Evolutionary conservation across 768 basidiomycete genomes (phyloP).

Genomic region (Suillus variegatus): DNA sequence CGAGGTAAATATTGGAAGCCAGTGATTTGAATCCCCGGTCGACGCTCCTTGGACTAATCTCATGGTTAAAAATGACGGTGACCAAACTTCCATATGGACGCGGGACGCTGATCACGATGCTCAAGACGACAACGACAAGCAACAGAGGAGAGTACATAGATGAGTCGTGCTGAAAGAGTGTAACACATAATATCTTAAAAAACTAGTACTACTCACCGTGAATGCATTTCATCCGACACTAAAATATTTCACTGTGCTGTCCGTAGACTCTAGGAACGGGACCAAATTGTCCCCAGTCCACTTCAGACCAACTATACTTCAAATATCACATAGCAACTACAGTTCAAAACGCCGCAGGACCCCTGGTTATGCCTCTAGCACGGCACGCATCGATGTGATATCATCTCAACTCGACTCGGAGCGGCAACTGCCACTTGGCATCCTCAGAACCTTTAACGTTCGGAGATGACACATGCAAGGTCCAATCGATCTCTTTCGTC

Average conservation of each 20-base stretch:
- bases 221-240: background rate
- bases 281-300: background rate
- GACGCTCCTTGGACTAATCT: background rate
- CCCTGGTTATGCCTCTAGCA: too few relatives aligned
- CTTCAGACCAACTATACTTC: background rate
- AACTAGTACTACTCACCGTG: background rate
- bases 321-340: background rate
- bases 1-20: background rate
- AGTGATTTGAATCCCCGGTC: background rate
- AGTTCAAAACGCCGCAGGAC: background rate
- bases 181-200: background rate
- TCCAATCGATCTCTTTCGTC: slow-evolving; percentile 14
- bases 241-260: background rate
- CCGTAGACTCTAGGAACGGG: background rate
- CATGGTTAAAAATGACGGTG: background rate
- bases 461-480: slow-evolving; percentile 9
- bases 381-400: background rate
- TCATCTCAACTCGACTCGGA: slow-evolving; percentile 11
- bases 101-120: background rate
- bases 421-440: slow-evolving; percentile 3
- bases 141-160: background rate
- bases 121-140: too few relatives aligned
- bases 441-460: slow-evolving; percentile 9
- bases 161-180: background rate
- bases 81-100: background rate